Evolutionary conservation across 2,329 filamentous ascomycete genomes (phyloP).

Genomic region (Niveomyces coronatus): DNA sequence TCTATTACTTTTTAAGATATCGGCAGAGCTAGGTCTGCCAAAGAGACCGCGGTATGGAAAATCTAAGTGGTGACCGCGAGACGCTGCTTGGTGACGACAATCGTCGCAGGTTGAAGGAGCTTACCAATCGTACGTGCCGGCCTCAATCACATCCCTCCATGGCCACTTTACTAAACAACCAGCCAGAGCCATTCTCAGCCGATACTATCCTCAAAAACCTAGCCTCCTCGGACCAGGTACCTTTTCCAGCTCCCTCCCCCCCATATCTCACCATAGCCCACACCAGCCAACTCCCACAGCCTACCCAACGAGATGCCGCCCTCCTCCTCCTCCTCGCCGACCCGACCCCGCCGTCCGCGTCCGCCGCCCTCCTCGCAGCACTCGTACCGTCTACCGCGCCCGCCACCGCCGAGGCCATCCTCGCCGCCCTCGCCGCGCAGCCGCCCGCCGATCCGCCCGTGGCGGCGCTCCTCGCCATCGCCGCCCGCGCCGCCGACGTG

Average conservation of each 20-base stretch:
- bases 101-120: not conserved
- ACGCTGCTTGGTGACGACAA: slow-evolving; percentile 6
- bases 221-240: not conserved
- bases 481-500: no score
- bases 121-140: slow-evolving; percentile 2
- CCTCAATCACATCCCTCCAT: no score
- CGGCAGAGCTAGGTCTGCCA: no score
- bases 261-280: not conserved
- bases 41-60: not conserved
- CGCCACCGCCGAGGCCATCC: slow-evolving; percentile 15
- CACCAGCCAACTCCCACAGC: not conserved
- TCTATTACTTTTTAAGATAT: no score
- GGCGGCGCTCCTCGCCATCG: no score
- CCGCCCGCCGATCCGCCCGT: no score
- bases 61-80: not conserved
- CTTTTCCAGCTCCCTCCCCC: not conserved
- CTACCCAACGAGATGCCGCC: slow-evolving; percentile 2
- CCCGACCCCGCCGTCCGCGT: not conserved
- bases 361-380: not conserved
- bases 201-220: not conserved
- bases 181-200: not conserved
- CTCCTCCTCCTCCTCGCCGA: not conserved
- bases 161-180: not conserved
- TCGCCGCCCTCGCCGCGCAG: slow-evolving; percentile 24
- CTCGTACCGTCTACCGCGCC: slow-evolving; percentile 6